A percentile compares a stretch with the other conserved stretches of the same genome.
Conservation (phyloP, 768 basidiomycete genomes). For the Mycena pura region DNA sequence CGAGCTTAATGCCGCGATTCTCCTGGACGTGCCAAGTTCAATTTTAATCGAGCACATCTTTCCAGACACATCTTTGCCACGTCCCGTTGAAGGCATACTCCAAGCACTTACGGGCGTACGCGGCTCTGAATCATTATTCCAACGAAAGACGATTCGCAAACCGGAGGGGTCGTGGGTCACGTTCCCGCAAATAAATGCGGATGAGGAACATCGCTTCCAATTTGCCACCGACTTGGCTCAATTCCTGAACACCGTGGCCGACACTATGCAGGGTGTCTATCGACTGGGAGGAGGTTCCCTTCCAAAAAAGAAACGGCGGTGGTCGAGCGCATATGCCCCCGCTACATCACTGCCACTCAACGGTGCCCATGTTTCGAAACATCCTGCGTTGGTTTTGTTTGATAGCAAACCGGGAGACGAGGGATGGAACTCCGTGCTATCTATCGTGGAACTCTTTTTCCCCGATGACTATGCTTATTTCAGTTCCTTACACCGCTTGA, state of each 20-base stretch:
- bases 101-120: background rate
- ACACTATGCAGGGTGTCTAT: conserved; percentile 4
- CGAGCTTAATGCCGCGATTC: background rate
- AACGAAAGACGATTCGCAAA: background rate
- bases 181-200: background rate
- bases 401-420: conserved; percentile 6
- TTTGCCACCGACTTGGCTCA: conserved; percentile 1
- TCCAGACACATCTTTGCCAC: conserved; percentile 8
- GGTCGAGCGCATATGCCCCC: conserved; percentile 2
- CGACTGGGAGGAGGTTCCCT: background rate
- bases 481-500: background rate
- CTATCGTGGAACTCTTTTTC: background rate
- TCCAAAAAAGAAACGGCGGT: conserved; percentile 8
- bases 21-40: background rate
- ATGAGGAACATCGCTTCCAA: background rate
- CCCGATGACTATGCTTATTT: background rate
- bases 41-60: conserved; percentile 9
- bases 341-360: background rate
- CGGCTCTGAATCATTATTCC: background rate
- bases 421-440: conserved; percentile 1
- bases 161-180: conserved; percentile 1
- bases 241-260: conserved; percentile 6
- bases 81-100: background rate
- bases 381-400: conserved; percentile 14
- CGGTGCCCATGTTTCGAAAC: background rate